Evolutionary conservation across 257 asterid species (phyloP).

Genomic region (Leonotis leonurus): DNA sequence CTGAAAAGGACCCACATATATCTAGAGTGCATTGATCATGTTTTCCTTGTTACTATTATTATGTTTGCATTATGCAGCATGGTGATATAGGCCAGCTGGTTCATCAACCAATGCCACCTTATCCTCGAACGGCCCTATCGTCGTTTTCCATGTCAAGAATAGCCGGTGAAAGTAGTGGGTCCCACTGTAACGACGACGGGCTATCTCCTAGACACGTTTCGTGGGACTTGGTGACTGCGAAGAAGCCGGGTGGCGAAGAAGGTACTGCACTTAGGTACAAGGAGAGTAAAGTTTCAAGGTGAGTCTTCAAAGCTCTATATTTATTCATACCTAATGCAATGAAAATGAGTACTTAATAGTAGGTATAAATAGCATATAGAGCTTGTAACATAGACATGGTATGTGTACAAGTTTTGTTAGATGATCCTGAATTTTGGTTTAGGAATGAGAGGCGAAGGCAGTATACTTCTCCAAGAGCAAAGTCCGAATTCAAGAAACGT

Average conservation of each 20-base stretch:
- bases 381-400: too few species aligned
- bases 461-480: slow-evolving; percentile 27
- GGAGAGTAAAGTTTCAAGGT: slow-evolving; percentile 49
- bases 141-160: slow-evolving; percentile 32
- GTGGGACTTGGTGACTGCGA: neutral
- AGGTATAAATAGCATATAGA: too few species aligned
- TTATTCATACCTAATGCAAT: too few species aligned
- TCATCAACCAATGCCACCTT: neutral
- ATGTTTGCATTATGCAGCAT: neutral
- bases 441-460: slow-evolving; percentile 47
- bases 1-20: too few species aligned
- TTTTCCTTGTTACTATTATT: too few species aligned
- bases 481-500: slow-evolving; percentile 32
- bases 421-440: neutral
- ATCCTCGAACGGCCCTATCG: slow-evolving; percentile 8
- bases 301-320: neutral
- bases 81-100: neutral
- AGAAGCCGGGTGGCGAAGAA: slow-evolving; percentile 18
- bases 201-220: slow-evolving; percentile 15
- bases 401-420: neutral
- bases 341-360: too few species aligned
- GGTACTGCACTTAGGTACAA: slow-evolving; percentile 26
- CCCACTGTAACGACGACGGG: slow-evolving; percentile 34
- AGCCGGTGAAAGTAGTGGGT: slow-evolving; percentile 41
- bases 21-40: too few species aligned